phyloP scores from a whole-genome alignment of 257 asterid genomes.

The Plantago major region DNA sequence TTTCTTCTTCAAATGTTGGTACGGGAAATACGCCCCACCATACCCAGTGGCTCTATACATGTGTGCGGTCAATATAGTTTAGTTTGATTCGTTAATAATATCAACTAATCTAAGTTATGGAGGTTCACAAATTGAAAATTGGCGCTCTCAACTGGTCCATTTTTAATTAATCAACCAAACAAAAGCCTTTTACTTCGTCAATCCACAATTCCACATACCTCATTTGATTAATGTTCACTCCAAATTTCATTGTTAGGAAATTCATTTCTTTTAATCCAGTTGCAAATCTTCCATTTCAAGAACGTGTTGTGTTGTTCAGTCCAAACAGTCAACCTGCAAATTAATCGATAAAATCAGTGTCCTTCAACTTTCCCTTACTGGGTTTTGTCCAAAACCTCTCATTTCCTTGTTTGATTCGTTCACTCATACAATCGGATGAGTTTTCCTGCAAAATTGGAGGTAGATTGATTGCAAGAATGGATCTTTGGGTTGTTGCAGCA shows the following conservation, averaged over 20 bases:
- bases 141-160: conserved; percentile 27
- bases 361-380: too few species aligned
- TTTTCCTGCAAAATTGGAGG: not conserved
- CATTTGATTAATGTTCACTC: not conserved
- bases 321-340: not conserved
- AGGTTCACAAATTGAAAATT: not conserved
- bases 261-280: not conserved
- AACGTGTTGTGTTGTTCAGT: not conserved
- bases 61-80: too few species aligned
- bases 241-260: too few species aligned
- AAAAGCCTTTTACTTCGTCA: conserved; percentile 10
- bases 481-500: conserved; percentile 81
- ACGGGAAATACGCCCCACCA: too few species aligned
- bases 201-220: not conserved
- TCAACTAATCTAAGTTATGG: not conserved
- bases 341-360: too few species aligned
- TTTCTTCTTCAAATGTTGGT: too few species aligned
- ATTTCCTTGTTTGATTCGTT: too few species aligned
- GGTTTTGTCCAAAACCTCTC: too few species aligned
- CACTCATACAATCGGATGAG: too few species aligned
- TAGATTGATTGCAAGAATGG: conserved; percentile 35
- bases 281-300: not conserved
- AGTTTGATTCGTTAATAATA: not conserved
- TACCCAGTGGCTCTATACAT: too few species aligned
- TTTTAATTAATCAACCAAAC: conserved; percentile 17